A percentile compares a stretch with the other conserved stretches of the same genome.
Conservation (phyloP, 164 flowering plant genomes). For the Aristolochia fimbriata region DNA sequence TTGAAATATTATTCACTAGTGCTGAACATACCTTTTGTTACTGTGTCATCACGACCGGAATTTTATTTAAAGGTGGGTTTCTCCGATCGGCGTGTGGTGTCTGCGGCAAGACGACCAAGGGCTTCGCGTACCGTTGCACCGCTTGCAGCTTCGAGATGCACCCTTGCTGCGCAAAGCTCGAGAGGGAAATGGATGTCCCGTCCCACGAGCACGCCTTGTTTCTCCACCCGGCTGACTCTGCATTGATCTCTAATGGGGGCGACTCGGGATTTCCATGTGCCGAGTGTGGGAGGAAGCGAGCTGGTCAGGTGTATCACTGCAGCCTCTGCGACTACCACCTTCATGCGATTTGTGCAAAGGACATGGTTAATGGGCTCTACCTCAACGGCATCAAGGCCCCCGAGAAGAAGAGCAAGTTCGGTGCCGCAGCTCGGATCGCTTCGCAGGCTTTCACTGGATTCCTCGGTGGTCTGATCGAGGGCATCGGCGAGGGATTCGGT, state of each 20-base stretch:
- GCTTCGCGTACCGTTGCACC: conserved; percentile 50
- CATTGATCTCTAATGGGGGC: conserved; percentile 6
- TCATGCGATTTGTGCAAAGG: conserved; percentile 77
- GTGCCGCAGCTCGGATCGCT: conserved; percentile 47
- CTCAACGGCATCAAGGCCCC: conserved; percentile 28
- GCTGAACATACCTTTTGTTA: no score
- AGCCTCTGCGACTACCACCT: conserved; percentile 49
- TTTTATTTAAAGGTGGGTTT: conserved; percentile 27
- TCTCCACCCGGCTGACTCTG: conserved; percentile 23
- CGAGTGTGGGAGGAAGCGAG: conserved; percentile 47
- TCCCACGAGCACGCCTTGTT: conserved; percentile 43
- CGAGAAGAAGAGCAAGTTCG: conserved; percentile 36
- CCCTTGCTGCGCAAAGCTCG: conserved; percentile 65
- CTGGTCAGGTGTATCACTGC: conserved; percentile 53
- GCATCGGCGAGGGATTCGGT: conserved; percentile 71
- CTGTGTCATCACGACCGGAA: no score
- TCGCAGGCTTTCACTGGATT: conserved; percentile 50
- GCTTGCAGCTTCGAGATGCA: conserved; percentile 65
- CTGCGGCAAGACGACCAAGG: conserved; percentile 49
- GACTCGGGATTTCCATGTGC: conserved; percentile 22
- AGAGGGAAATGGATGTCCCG: conserved; percentile 24
- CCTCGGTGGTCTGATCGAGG: conserved; percentile 61
- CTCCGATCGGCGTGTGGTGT: conserved; percentile 48
- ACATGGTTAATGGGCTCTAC: conserved; percentile 54
- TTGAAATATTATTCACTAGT: no score